Conservation (phyloP, 306 rosid species). For the cucumber (Cucumis sativus) region Cucumber_9930_V3 NC_026656.2:9235501-9236000, state of each 20-base stretch:
- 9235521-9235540: constrained; percentile 71
- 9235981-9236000: neutral
- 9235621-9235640: neutral
- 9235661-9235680: neutral
- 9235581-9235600: neutral
- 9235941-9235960: neutral
- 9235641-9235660: neutral
- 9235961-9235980: neutral
- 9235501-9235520: constrained; percentile 73
- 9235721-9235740: too few species aligned
- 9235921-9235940: neutral
- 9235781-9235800: too few species aligned
- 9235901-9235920: too few species aligned
- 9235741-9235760: too few species aligned
- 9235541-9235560: constrained; percentile 60
- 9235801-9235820: too few species aligned
- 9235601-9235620: neutral
- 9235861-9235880: too few species aligned
- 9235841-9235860: too few species aligned
- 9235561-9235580: constrained; percentile 40
- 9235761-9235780: too few species aligned
- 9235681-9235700: neutral
- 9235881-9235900: too few species aligned
- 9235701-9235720: too few species aligned
- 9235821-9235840: too few species aligned